Evolutionary conservation across 768 basidiomycete species (phyloP), one percentile per base, ranked within the genome.

Genomic region (Psilocybe azurescens): DNA sequence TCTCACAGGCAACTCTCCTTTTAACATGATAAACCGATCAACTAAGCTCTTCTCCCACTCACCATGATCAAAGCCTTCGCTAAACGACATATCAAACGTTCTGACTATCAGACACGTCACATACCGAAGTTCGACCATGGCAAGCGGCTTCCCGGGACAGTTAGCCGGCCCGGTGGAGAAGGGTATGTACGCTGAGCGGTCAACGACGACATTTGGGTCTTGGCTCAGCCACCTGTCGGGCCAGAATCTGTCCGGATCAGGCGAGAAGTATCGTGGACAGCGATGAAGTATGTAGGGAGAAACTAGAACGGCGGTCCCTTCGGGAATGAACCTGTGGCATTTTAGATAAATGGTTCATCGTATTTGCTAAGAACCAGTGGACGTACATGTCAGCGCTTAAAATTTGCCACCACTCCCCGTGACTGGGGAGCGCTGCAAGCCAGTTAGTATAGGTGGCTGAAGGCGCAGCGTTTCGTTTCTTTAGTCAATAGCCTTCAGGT

Each of bases 81-180:
- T 67, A 58, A 78, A 75, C 3, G 65, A 49, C 55, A 77, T 67
- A 13, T 73, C 70, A 61, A 77, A 78, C 30, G 67, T 70, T 49
- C 68, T 67, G 36, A 77, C 61, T 30, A 78, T 62, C 33, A 69
- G 56, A 48, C 69, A 71, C 9, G 70, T 62, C 18, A 76, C 65
- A 60, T 70, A 66, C 14, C 77, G 70, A 67, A 80, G 69, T 58
- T 79, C 78, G 50, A 75, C 62, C 59, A 70, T 71, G 2, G 79
- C 79, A 36, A n/a, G 65, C 14, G 69, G 69, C 53, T 69, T 80
- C 13, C 84, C 85, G 16, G 77, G 79, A 65, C 86, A 86, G 63
- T 82, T 82, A 11, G 79, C 77, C 4, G 84, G 83, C 0, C 86
- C 85, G 51, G 73, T 69, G 30, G 77, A 78, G 60, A 79, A 80